These are phyloP conservation scores for Dioscorea alata DNA, from an alignment of 106 monocot genomes.

Conservation along the genomic window DNA sequence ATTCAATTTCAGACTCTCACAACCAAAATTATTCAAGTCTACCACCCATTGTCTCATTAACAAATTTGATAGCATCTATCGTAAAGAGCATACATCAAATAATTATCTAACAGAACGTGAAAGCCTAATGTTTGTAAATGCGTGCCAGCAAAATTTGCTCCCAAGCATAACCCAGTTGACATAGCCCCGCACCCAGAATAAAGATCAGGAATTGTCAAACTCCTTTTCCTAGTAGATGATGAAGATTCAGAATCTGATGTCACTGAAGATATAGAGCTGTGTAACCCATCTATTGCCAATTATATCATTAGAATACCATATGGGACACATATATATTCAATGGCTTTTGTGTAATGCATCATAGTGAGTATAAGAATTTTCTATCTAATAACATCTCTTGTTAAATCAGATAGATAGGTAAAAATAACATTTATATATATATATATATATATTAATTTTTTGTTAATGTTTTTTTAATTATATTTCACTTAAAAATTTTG, in stretches of 20 bases:
- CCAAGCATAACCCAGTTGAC: slow-evolving; percentile 70
- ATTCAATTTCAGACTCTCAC: slow-evolving; percentile 34
- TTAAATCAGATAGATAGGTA: too few relatives aligned
- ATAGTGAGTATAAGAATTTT: too few relatives aligned
- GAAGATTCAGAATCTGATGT: slow-evolving; percentile 13
- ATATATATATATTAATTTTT: too few relatives aligned
- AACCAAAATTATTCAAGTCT: slow-evolving; percentile 30
- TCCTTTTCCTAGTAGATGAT: neutral
- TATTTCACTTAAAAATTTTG: too few relatives aligned
- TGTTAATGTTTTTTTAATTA: too few relatives aligned
- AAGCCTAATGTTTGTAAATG: slow-evolving; percentile 42
- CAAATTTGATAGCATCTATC: neutral
- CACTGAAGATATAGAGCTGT: slow-evolving; percentile 11
- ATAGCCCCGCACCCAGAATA: slow-evolving; percentile 78
- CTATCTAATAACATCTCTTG: too few relatives aligned
- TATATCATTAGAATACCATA: too few relatives aligned
- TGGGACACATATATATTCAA: too few relatives aligned
- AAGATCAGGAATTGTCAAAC: slow-evolving; percentile 22
- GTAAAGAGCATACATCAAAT: too few relatives aligned
- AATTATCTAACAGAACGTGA: neutral
- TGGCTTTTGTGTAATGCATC: too few relatives aligned
- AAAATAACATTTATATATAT: too few relatives aligned
- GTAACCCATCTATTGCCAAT: too few relatives aligned
- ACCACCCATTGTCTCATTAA: slow-evolving; percentile 31
- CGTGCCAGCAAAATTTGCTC: slow-evolving; percentile 39